A percentile compares a stretch with the other conserved stretches of the same genome.
These are phyloP conservation scores for Penicillium psychrosexuale DNA, from an alignment of 2,329 filamentous ascomycete species.

Conservation along the genomic window DNA sequence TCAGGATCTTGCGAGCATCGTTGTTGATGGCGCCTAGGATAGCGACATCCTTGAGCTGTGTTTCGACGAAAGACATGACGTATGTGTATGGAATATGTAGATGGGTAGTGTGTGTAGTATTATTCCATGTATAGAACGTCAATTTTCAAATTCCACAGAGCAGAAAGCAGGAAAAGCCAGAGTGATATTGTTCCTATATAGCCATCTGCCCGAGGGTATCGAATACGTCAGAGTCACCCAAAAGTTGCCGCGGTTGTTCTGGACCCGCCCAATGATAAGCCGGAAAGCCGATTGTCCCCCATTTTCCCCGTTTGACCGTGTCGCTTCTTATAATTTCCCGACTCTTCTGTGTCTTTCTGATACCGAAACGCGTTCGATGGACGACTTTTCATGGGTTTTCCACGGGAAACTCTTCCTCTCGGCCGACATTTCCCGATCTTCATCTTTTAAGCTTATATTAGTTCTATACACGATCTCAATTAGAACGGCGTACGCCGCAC, in stretches of 20 bases:
- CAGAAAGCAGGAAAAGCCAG: background rate
- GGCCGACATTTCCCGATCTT: conserved; percentile 22
- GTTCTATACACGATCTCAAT: background rate
- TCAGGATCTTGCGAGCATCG: conserved; percentile 84
- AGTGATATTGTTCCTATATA: conserved; percentile 16
- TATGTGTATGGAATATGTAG: background rate
- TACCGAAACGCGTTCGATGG: too few relatives aligned
- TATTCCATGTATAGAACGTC: background rate
- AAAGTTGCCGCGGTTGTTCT: conserved; percentile 21
- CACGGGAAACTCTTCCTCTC: conserved; percentile 27
- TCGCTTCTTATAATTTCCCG: background rate
- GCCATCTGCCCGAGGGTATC: conserved; percentile 21
- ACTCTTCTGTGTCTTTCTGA: too few relatives aligned
- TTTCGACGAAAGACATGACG: conserved; percentile 66
- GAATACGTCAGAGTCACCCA: conserved; percentile 20
- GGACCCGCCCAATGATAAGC: conserved; percentile 13
- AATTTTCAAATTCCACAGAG: background rate
- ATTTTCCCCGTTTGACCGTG: background rate
- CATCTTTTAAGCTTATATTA: background rate
- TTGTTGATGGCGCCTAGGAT: conserved; percentile 77
- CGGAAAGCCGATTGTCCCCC: background rate
- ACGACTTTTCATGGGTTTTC: conserved; percentile 9
- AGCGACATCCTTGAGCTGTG: conserved; percentile 81
- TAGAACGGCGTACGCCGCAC: conserved; percentile 20
- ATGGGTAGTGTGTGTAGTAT: background rate